phyloP scores from a whole-genome alignment of 1,284 basidiomycete genomes.

The Cutaneotrichosporon curvatum region DNA sequence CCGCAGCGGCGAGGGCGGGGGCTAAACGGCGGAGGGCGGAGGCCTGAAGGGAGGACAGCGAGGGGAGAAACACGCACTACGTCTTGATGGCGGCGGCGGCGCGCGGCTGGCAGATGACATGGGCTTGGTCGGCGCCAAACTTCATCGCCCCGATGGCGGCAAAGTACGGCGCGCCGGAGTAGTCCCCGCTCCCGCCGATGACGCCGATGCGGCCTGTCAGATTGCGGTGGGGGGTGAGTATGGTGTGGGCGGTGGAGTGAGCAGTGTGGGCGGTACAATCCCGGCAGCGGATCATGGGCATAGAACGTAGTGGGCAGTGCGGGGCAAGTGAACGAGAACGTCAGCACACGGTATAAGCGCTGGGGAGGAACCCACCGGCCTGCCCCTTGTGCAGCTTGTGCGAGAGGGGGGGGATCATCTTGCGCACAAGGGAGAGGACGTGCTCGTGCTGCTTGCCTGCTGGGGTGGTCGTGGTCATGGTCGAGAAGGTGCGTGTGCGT shows the following conservation, averaged over 20 bases:
- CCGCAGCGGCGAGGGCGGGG: neutral
- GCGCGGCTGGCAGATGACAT: slow-evolving; percentile 90
- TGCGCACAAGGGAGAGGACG: slow-evolving; percentile 34
- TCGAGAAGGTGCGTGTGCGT: too few species aligned
- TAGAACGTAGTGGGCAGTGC: too few species aligned
- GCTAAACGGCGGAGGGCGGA: neutral
- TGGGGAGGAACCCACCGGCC: slow-evolving; percentile 56
- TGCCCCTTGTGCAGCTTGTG: slow-evolving; percentile 85
- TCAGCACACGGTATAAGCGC: neutral
- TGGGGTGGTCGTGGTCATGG: too few species aligned
- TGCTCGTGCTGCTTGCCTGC: slow-evolving; percentile 28
- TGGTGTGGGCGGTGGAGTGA: neutral
- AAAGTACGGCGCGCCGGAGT: slow-evolving; percentile 94
- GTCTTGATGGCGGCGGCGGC: slow-evolving; percentile 89
- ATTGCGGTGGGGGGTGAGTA: neutral
- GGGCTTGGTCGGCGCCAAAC: slow-evolving; percentile 85
- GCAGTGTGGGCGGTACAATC: neutral
- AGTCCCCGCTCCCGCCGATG: slow-evolving; percentile 86
- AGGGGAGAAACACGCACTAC: slow-evolving; percentile 50
- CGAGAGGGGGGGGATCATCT: slow-evolving; percentile 45
- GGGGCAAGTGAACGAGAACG: neutral
- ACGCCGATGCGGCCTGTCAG: slow-evolving; percentile 73
- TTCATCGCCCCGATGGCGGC: slow-evolving; percentile 79
- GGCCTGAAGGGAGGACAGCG: neutral
- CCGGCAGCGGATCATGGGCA: neutral